Base-by-base conservation (phyloP, 257 asterid genomes). In the Solanum dulcamara region DNA sequence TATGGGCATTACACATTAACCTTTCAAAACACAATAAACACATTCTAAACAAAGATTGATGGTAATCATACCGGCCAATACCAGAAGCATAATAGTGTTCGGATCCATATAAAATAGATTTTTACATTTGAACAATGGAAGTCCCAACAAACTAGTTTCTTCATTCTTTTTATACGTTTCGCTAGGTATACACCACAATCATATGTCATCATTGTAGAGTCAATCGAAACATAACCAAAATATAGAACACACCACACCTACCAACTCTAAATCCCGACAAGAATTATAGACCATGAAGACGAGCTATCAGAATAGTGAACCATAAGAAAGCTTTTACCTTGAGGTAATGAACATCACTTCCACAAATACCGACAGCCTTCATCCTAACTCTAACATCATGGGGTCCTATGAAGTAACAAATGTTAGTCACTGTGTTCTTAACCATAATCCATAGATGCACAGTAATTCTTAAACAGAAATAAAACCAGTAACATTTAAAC, bases 341-440 rank as follows among this genome's bases (percentile, higher is more conserved):
- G 91, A 92, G 95, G 87, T 91, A 92, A 88, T 94, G 98, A 89
- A 96, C 98, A 91, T 96, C 99, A 90, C 99, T 96, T 86, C 99
- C 99, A 88, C 99, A 96, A 64, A 96, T 96, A 50, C 99, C 99
- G 77, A 96, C 99, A 88, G 98, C 98, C 90, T 94, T 96, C 93
- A 96, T 93, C 86, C 96, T 90, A 87, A 96, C 91, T 90, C 93
- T 94, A 86, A 94, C 98, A 90, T 96, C 97, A 79, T 88, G 94
- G 59, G 98, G 92, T 15, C 99, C 98, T 96, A 80, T 77, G 17
- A 46, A 13, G 60, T 26, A 77, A 46, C 42, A 77, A n/a, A 24
- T 66, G 24, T 68, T 38, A 80, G 12, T 37, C 26, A 50, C 53
- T 3, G 24, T 32, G 14, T 32, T 15, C 74, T 30, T 30, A 66